Conservation (phyloP, 495 filamentous ascomycete genomes). For the Tuber borchii region DNA sequence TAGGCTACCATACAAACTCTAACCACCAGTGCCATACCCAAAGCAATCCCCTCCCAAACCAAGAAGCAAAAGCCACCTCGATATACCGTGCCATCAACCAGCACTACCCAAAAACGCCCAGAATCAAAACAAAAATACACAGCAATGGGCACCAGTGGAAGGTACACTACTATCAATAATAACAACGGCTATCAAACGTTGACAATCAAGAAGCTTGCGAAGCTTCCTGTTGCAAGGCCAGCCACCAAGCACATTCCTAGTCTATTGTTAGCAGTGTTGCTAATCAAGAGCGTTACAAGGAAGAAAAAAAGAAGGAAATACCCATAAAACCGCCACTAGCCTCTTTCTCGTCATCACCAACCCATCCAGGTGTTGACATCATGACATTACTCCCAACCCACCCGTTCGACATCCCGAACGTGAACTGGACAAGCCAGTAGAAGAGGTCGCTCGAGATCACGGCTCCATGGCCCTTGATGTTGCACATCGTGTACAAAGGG, state of each 20-base stretch:
- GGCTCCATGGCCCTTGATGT: slow-evolving; percentile 64
- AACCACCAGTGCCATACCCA: not conserved
- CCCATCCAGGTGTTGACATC: slow-evolving; percentile 79
- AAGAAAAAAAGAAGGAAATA: not conserved
- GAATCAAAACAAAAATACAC: not conserved
- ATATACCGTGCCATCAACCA: not conserved
- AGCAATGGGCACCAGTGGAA: not conserved
- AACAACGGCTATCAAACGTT: slow-evolving; percentile 3
- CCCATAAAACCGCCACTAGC: slow-evolving; percentile 93
- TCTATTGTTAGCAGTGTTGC: not conserved
- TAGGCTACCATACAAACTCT: not conserved
- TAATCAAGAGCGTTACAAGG: not conserved
- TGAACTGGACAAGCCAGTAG: slow-evolving; percentile 74
- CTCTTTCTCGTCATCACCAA: slow-evolving; percentile 71
- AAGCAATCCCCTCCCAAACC: not conserved
- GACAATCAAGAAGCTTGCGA: slow-evolving; percentile 64
- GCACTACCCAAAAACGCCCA: not conserved
- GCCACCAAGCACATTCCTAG: slow-evolving; percentile 62
- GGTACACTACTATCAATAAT: not conserved
- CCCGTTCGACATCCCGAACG: slow-evolving; percentile 80
- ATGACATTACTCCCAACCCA: slow-evolving; percentile 78
- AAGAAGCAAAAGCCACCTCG: not conserved
- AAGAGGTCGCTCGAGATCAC: slow-evolving; percentile 72
- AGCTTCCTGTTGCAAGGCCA: slow-evolving; percentile 75
- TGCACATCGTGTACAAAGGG: slow-evolving; percentile 84